Evolutionary conservation across 2,329 filamentous ascomycete genomes (phyloP), one percentile per base, ranked within the genome.

Genomic region (Apiospora sp.): DNA sequence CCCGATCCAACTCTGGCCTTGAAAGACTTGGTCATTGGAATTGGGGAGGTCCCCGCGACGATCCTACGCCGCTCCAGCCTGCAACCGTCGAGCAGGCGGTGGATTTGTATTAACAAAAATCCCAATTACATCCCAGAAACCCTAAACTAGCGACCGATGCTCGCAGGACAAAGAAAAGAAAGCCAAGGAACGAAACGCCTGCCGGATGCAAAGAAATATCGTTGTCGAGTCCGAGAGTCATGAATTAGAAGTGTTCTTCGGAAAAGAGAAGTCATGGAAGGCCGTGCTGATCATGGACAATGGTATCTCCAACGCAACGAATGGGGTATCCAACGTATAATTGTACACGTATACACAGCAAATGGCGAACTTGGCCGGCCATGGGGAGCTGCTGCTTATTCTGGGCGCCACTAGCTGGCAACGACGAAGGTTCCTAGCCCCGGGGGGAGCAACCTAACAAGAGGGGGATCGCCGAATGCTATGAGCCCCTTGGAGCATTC

Each of bases 291-390:
- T 79, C 76, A 80, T 79, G 76, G 79, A 80, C 78, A 64, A 81
- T 79, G 79, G 78, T 80, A 80, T 81, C 78, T 79, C 75, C 75
- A 76, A 79, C 77, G 73, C 72, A 77, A 72, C 72, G 72, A 74
- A 76, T 64, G 70, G 75, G 77, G 74, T 74, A 77, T 74, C 69
- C 75, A 58, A 75, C 77, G 76, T 79, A 80, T 79, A 77, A 76
- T 75, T 75, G 30, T 64, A 64, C 58, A 64, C 34, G 34, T 64
- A 41, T 64, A 41, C 58, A 37, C 58, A 64, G 34, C 34, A 41
- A 41, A 64, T 64, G 58, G 58, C 58, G 4, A 41, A 41, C 22
- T 41, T 37, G 58, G 58, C 58, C 58, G 34, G 58, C 58, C 34
- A 64, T 41, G 58, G 58, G 3, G 22, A 24, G 58, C 41, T 64